Base-by-base conservation (phyloP, 352 stramenopile species). In the Phytophthora fragariaefolia region DNA sequence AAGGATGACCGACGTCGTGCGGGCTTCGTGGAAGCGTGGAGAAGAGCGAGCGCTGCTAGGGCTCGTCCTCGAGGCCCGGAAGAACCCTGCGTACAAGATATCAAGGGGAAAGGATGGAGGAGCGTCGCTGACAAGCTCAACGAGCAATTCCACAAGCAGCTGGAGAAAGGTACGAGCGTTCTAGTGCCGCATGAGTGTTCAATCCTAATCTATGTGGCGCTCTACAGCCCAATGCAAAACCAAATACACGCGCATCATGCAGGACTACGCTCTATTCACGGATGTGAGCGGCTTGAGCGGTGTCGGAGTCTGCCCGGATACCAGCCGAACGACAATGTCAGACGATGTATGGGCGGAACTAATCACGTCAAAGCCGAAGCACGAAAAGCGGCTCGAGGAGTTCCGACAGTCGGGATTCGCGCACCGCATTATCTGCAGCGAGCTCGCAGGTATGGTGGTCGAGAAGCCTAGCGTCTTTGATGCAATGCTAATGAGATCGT, bases 141-240 rank as follows among this genome's bases (percentile, higher is more conserved):
- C n/a, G n/a, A n/a, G n/a, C n/a, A n/a, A n/a, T n/a, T n/a, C n/a
- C n/a, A n/a, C n/a, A n/a, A n/a, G n/a, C n/a, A n/a, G n/a, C n/a
- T n/a, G n/a, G n/a, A n/a, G n/a, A n/a, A n/a, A n/a, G n/a, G n/a
- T n/a, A n/a, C n/a, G n/a, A n/a, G n/a, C n/a, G n/a, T n/a, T n/a
- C n/a, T n/a, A n/a, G n/a, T n/a, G n/a, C n/a, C n/a, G n/a, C n/a
- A n/a, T n/a, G n/a, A n/a, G n/a, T n/a, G n/a, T n/a, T n/a, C n/a
- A n/a, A n/a, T n/a, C n/a, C n/a, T n/a, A n/a, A n/a, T n/a, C n/a
- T n/a, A n/a, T n/a, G n/a, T n/a, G n/a, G n/a, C n/a, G n/a, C n/a
- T n/a, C n/a, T 46, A 17, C 22, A 63, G 60, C 26, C 2, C 50
- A 68, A 57, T 68, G 45, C 51, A 47, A 62, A 42, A 36, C 60